Conservation (phyloP, 2,329 filamentous ascomycete genomes). For the Xylaria sp. region DNA sequence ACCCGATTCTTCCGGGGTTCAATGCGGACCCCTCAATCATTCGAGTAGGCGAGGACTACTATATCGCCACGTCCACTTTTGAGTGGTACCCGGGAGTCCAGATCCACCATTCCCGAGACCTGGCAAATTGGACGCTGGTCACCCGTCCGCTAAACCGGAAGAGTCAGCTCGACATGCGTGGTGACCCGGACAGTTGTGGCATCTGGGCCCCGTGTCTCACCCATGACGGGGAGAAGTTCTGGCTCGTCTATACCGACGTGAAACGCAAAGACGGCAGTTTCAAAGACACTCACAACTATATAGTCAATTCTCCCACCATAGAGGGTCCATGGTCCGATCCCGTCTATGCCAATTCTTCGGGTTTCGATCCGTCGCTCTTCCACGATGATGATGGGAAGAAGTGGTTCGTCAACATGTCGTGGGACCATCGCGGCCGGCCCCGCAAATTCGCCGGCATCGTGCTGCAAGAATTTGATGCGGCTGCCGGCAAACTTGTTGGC, state of each 20-base stretch:
- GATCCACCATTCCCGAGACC: conserved; percentile 49
- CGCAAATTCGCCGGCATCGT: conserved; percentile 51
- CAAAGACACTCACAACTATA: conserved; percentile 61
- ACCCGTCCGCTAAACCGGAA: conserved; percentile 45
- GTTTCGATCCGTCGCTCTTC: conserved; percentile 58
- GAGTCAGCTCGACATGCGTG: conserved; percentile 51
- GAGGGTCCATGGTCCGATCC: conserved; percentile 59
- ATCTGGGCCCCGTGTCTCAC: conserved; percentile 62
- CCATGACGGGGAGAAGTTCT: conserved; percentile 56
- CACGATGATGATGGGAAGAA: conserved; percentile 52
- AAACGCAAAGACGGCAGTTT: conserved; percentile 63
- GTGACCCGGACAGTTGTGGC: conserved; percentile 55
- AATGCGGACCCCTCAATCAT: conserved; percentile 52
- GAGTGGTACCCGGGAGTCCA: conserved; percentile 53
- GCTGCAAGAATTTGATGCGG: conserved; percentile 52
- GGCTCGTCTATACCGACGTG: conserved; percentile 60
- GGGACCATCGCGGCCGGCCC: conserved; percentile 48
- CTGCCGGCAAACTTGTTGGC: conserved; percentile 46
- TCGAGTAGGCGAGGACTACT: conserved; percentile 48
- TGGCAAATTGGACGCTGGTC: conserved; percentile 48
- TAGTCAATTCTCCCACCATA: conserved; percentile 48
- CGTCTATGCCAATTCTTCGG: conserved; percentile 53
- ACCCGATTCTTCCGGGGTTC: conserved; percentile 53
- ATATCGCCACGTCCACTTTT: conserved; percentile 52
- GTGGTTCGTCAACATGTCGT: conserved; percentile 54